phyloP scores from a whole-genome alignment of 73 alveolate species.

The Paramecium primaurelia region DNA sequence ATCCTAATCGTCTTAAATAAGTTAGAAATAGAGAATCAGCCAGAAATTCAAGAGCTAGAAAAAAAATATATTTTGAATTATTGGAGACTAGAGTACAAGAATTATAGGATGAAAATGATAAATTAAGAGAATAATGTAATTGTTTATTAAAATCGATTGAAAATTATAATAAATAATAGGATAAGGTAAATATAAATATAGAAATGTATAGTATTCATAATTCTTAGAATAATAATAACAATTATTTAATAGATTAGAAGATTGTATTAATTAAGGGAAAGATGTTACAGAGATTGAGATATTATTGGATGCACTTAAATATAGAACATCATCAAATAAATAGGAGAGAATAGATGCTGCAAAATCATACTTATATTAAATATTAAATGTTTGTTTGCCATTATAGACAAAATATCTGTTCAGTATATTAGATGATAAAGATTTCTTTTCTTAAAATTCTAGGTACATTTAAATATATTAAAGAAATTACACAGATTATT shows the following conservation, averaged over 20 bases:
- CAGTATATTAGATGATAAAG: neutral
- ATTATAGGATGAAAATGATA: constrained; percentile 41
- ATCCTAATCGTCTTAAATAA: neutral
- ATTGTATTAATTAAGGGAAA: neutral
- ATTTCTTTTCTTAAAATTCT: neutral
- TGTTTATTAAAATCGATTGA: neutral
- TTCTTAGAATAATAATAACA: constrained; percentile 36
- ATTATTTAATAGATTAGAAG: constrained; percentile 45
- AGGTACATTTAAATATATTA: neutral
- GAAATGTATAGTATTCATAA: constrained; percentile 3
- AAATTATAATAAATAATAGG: neutral
- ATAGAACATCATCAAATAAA: constrained; percentile 36
- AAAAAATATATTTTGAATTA: constrained; percentile 54
- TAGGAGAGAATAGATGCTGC: constrained; percentile 58
- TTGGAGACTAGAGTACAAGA: constrained; percentile 57
- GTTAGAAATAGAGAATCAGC: constrained; percentile 60
- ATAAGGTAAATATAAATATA: neutral
- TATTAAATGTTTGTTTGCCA: constrained; percentile 59
- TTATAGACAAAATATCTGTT: constrained; percentile 38
- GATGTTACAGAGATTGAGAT: constrained; percentile 51
- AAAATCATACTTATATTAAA: constrained; percentile 10
- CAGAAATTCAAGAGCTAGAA: constrained; percentile 59
- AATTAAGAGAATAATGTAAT: constrained; percentile 39
- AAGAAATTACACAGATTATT: constrained; percentile 3
- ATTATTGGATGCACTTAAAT: constrained; percentile 47